Evolutionary conservation across 2,329 filamentous ascomycete species (phyloP), one percentile per base, ranked within the genome.

Genomic region (Rutstroemia sp.): DNA sequence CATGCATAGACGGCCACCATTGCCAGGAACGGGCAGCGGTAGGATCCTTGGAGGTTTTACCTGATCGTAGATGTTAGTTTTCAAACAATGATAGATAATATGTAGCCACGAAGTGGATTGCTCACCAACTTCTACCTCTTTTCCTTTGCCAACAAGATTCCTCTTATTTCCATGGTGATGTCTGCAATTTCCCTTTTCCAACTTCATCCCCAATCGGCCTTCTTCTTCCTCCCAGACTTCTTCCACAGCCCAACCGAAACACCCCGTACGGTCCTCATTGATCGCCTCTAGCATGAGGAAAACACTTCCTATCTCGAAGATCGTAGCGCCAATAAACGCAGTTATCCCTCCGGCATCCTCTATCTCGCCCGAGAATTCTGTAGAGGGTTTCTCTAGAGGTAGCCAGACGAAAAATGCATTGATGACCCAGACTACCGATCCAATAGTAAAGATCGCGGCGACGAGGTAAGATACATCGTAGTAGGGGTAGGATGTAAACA

Each of bases 181-280:
- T 1, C 46, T 58, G 61, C 74, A 76, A n/a, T 58, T 46, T 25
- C 55, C 60, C 9, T 58, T 52, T 17, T 49, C 58, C 23, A 69
- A 46, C 25, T 61, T 52, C 7, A 61, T 40, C 14, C 65, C 12
- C 9, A 62, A 66, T 7, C 49, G 59, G 52, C 63, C 67, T 42
- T 72, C 72, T n/a, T 38, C 44, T 23, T 55, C 62, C 50, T 63
- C 63, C 2, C 79, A 42, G 0, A 73, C 74, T 21, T 74, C 73
- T 61, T 86, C 79, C 1, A 88, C 63, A 0, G 84, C 84, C 83
- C 83, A 88, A 3, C 85, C 84, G 65, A 88, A 88, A 67, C 84
- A 88, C 12, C 79, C 81, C 0, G 77, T 72, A 12, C 78, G 73
- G 63, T 86, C 82, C 64, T 83, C 81, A 65, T 88, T 88, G n/a